Evolutionary conservation across 371 early-diverging fungal genomes (phyloP).

Genomic region (Circinella umbellata): DNA sequence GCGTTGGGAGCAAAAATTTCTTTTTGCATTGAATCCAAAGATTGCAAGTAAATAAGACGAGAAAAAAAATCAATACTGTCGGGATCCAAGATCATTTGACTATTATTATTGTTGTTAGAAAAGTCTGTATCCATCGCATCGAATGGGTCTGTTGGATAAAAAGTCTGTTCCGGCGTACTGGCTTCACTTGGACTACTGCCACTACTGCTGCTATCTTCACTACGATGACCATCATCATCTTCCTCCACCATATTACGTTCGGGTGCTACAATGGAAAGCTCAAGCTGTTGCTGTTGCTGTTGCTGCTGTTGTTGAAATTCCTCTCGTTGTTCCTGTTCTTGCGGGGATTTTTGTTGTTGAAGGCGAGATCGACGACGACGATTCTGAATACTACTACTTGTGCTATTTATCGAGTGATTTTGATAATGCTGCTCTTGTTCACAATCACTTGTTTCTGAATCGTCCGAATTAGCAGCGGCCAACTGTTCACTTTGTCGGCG

Average conservation of each 20-base stretch:
- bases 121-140: slow-evolving; percentile 5
- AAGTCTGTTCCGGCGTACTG: slow-evolving; percentile 34
- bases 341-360: neutral
- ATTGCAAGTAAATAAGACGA: slow-evolving; percentile 29
- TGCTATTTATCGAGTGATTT: too few relatives aligned
- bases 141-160: slow-evolving; percentile 13
- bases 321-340: slow-evolving; percentile 2
- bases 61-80: slow-evolving; percentile 29
- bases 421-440: neutral
- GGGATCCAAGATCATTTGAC: slow-evolving; percentile 22
- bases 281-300: neutral
- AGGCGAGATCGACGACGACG: slow-evolving; percentile 7
- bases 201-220: neutral
- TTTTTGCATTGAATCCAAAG: slow-evolving; percentile 20
- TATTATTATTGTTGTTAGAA: neutral
- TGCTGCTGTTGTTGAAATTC: neutral
- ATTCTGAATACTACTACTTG: neutral
- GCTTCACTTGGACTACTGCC: slow-evolving; percentile 31
- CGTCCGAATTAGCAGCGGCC: slow-evolving; percentile 22
- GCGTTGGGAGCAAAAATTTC: slow-evolving; percentile 34
- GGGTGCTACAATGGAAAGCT: neutral
- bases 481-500: slow-evolving; percentile 34
- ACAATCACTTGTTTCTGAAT: neutral
- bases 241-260: slow-evolving; percentile 3
- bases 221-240: neutral